phyloP scores from a whole-genome alignment of 2,329 filamentous ascomycete genomes.

The Fusarium acutatum region DNA sequence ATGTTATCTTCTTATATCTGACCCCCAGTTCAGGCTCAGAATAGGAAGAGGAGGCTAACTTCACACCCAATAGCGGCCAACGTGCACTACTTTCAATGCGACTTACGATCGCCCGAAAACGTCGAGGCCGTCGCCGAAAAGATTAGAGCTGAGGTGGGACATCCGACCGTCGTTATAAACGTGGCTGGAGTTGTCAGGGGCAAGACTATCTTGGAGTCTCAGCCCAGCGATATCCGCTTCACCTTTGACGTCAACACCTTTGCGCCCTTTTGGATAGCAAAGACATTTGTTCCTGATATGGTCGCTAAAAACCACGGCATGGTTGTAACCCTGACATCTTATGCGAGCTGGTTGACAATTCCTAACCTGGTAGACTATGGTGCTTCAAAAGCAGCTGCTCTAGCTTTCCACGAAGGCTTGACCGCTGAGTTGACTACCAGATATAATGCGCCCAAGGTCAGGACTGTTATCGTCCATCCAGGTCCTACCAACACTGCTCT shows the following conservation, averaged over 20 bases:
- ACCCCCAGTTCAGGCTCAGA: background rate
- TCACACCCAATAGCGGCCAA: constrained; percentile 49
- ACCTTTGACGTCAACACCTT: constrained; percentile 78
- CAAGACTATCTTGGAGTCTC: constrained; percentile 66
- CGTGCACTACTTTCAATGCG: constrained; percentile 75
- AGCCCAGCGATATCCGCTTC: constrained; percentile 67
- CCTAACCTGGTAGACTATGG: constrained; percentile 75
- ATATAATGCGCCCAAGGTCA: constrained; percentile 70
- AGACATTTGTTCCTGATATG: constrained; percentile 75
- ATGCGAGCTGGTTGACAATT: constrained; percentile 67
- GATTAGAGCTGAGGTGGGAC: constrained; percentile 65
- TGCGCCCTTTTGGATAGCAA: constrained; percentile 71
- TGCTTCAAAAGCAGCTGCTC: constrained; percentile 70
- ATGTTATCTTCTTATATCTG: constrained; percentile 32
- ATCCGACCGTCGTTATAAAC: constrained; percentile 76
- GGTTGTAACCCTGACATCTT: constrained; percentile 74
- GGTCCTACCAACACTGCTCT: constrained; percentile 49
- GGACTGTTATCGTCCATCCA: constrained; percentile 73
- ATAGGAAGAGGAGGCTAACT: constrained; percentile 13
- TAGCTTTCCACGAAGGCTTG: constrained; percentile 74
- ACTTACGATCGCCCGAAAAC: constrained; percentile 68
- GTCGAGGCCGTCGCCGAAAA: constrained; percentile 61
- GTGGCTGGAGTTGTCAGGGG: constrained; percentile 73
- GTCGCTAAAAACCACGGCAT: constrained; percentile 72
- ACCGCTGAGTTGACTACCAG: constrained; percentile 64